Evolutionary conservation across 306 rosid species (phyloP).

Genomic region (Erythrophleum fordii): DNA sequence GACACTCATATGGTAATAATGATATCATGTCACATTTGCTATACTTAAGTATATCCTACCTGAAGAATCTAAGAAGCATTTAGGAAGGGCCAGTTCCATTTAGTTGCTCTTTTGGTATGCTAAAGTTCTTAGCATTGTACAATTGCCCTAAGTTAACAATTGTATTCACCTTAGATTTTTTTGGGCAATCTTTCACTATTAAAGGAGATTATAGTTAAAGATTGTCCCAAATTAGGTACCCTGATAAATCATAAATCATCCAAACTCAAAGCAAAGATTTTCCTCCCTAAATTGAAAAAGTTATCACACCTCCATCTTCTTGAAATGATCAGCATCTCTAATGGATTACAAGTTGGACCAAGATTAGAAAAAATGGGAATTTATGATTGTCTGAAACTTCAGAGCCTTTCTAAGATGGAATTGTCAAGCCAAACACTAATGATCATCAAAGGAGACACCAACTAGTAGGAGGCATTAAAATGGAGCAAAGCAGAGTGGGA

Average conservation of each 20-base stretch:
- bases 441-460: conserved; percentile 26
- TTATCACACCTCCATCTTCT: neutral
- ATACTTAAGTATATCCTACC: too few species aligned
- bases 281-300: conserved; percentile 20
- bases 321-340: too few species aligned
- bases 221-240: conserved; percentile 35
- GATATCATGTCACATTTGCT: too few species aligned
- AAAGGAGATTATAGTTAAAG: conserved; percentile 9
- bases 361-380: conserved; percentile 21
- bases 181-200: neutral
- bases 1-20: too few species aligned
- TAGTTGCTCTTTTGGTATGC: too few species aligned
- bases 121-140: too few species aligned
- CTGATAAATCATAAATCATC: neutral
- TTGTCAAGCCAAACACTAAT: neutral
- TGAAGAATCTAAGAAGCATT: too few species aligned
- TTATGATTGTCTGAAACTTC: conserved; percentile 36
- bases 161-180: neutral
- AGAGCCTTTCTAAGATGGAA: neutral
- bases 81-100: too few species aligned
- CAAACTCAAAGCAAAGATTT: accelerated
- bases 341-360: too few species aligned
- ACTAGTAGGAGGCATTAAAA: conserved; percentile 33
- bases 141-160: too few species aligned
- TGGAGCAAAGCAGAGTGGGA: conserved; percentile 23